Evolutionary conservation across 148 eudicot genomes (phyloP), one percentile per base, ranked within the genome.

Genomic region (Arctostaphylos glauca): DNA sequence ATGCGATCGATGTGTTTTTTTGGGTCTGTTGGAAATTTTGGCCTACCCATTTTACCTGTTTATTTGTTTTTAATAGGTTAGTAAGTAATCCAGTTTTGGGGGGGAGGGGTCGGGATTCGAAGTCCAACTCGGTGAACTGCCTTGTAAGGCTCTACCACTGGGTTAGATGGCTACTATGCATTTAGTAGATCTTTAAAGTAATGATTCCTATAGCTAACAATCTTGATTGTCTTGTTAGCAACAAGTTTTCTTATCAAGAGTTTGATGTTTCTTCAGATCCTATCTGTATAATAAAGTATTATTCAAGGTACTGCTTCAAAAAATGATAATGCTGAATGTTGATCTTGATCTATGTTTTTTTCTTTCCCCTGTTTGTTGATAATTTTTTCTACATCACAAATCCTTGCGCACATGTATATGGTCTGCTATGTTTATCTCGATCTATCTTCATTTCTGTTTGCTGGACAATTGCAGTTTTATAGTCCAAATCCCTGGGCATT

Each of bases 11-110:
- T 74, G 74, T 70, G 14, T 38, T 43, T 15, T 56, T 16, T 43
- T 70, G 71, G 43, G 16, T 38, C 71, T 41, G 48, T 68, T 13
- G 47, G 19, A 79, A 79, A 64, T 46, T 60, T 44, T 79, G 55
- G n/a, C 71, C 55, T 21, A 3, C 48, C 14, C 81, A 64, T 79
- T 23, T 64, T 60, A n/a, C 21, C 4, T 64, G 21, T 10, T 23
- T 23, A 10, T 59, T 6, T 6, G 31, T 64, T 64, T 64, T 79
- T 4, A 78, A 25, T 53, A 50, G 9, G 23, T 10, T 21, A 64
- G 43, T 10, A 64, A 64, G 43, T 14, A 64, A 14, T 64, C 3
- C 41, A 25, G 9, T 64, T 64, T 31, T 14, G 67, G n/a, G 25
- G 67, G 41, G 14, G 25, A 64, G 41, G 70, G 41, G 70, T 23